Evolutionary conservation across 2,329 filamentous ascomycete species (phyloP).

Genomic region (Beauveria brongniartii): DNA sequence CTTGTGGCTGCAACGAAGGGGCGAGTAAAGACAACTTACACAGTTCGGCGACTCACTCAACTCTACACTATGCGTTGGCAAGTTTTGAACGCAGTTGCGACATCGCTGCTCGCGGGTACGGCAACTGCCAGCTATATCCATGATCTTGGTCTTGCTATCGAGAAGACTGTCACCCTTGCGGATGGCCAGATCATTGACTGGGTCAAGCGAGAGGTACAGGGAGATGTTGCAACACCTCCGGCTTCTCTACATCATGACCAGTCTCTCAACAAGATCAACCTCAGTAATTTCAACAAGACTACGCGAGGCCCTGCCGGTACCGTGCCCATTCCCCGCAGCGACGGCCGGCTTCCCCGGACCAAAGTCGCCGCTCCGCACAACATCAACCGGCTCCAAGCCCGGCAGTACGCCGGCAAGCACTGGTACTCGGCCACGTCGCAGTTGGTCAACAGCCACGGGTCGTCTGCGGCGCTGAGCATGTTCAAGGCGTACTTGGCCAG

Average conservation of each 20-base stretch:
- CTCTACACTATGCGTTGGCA: not conserved
- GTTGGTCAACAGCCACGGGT: constrained; percentile 2
- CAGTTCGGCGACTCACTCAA: not conserved
- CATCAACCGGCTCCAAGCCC: not conserved
- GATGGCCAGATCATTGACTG: constrained; percentile 13
- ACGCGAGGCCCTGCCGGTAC: constrained; percentile 10
- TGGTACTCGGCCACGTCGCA: constrained; percentile 8
- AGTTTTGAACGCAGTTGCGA: not conserved
- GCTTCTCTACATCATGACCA: not conserved
- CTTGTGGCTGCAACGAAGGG: not conserved
- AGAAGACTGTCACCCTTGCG: constrained; percentile 13
- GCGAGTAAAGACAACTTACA: not conserved
- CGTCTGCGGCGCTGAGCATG: constrained; percentile 8
- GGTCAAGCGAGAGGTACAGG: constrained; percentile 10
- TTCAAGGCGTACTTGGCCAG: constrained; percentile 9
- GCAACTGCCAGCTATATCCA: constrained; percentile 5
- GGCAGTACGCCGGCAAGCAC: constrained; percentile 9
- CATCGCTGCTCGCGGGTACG: not conserved
- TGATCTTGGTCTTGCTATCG: constrained; percentile 6
- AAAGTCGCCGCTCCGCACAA: not conserved
- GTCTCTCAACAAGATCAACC: not conserved
- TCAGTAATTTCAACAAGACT: constrained; percentile 2
- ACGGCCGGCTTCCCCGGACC: not conserved
- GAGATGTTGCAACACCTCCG: constrained; percentile 7
- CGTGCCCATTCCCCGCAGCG: constrained; percentile 12